Conservation (phyloP, 169 alveolate genomes). For the Plasmodium adleri region DNA sequence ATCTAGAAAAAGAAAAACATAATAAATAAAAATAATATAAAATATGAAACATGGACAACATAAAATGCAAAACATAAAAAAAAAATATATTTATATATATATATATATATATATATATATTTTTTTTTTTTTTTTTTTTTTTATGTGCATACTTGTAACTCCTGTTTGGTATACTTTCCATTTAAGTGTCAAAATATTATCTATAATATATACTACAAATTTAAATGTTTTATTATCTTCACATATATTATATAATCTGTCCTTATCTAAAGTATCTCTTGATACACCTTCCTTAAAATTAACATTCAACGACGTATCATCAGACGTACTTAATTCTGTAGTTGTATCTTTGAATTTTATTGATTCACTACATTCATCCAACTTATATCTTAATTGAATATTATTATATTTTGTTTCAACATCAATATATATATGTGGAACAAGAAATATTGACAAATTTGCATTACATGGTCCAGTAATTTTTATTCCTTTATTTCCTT, state of each 20-base stretch:
- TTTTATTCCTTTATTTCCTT: constrained; percentile 36
- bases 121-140: not conserved
- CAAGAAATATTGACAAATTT: constrained; percentile 19
- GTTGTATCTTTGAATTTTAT: no score
- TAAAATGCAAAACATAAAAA: no score
- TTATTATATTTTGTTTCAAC: not conserved
- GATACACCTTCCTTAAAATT: no score
- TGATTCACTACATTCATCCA: not conserved
- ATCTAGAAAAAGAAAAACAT: not conserved
- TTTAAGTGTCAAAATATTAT: constrained; percentile 1
- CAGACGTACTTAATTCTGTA: no score
- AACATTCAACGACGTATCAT: no score
- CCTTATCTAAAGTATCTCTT: no score
- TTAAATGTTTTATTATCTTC: not conserved
- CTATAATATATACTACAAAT: not conserved
- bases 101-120: no score
- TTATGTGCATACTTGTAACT: not conserved
- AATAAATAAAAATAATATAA: not conserved
- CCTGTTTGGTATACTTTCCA: not conserved
- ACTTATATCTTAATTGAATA: not conserved
- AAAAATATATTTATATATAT: no score
- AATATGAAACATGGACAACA: no score
- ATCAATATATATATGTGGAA: constrained; percentile 34
- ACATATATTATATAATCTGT: constrained; percentile 2
- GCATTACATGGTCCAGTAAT: constrained; percentile 42